A percentile compares a stretch with the other conserved stretches of the same genome.
Evolutionary conservation across 306 rosid species (phyloP).

Genomic region (Lathyrus tuberosus): DNA sequence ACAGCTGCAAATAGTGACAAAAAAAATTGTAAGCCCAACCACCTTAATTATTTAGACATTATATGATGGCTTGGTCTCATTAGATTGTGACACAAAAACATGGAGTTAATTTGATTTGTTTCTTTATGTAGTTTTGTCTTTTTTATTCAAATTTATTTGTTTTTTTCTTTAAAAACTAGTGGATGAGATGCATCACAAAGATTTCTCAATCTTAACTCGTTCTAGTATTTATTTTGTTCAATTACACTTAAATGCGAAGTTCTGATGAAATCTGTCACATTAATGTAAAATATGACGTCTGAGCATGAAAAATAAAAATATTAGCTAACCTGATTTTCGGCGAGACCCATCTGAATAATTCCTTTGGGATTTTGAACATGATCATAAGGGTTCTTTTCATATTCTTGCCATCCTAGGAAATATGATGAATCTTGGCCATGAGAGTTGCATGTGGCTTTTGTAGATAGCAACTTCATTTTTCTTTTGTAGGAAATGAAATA

Average conservation of each 20-base stretch:
- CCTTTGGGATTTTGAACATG: slow-evolving; percentile 72
- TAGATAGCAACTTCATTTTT: slow-evolving; percentile 68
- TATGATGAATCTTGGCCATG: slow-evolving; percentile 99
- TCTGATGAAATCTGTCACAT: background rate
- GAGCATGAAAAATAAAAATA: background rate
- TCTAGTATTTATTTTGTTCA: background rate
- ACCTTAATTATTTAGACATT: slow-evolving; percentile 34
- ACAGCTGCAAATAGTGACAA: slow-evolving; percentile 59
- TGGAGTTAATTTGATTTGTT: slow-evolving; percentile 20
- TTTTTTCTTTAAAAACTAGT: background rate
- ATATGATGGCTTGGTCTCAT: slow-evolving; percentile 25
- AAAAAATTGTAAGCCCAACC: slow-evolving; percentile 34
- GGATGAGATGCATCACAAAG: background rate
- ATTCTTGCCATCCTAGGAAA: slow-evolving; percentile 94
- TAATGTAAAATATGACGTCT: background rate
- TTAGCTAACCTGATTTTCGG: slow-evolving; percentile 80
- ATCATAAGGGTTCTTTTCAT: slow-evolving; percentile 80
- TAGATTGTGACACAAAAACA: slow-evolving; percentile 30
- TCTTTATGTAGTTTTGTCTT: slow-evolving; percentile 6
- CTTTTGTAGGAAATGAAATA: slow-evolving; percentile 6
- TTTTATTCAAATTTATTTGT: background rate
- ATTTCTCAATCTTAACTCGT: background rate
- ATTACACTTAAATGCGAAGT: background rate
- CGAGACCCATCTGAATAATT: slow-evolving; percentile 98
- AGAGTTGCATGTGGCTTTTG: slow-evolving; percentile 77